Conservation (phyloP, 768 basidiomycete species). For the Amanita jacksonii region DNA sequence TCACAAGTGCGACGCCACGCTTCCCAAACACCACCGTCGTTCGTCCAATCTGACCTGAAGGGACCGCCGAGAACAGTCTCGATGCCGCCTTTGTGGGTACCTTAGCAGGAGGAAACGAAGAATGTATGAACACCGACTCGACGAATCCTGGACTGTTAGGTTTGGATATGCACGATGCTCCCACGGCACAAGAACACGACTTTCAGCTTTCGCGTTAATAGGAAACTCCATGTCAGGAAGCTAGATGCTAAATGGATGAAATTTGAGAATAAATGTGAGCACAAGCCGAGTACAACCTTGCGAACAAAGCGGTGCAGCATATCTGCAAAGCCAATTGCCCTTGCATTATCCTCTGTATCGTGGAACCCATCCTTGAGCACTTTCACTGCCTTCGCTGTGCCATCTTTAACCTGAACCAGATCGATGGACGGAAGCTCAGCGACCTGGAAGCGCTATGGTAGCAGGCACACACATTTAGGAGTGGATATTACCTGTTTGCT, state of each 20-base stretch:
- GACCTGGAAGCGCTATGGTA: constrained; percentile 31
- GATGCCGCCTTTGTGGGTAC: constrained; percentile 33
- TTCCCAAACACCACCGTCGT: constrained; percentile 86
- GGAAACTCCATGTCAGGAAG: constrained; percentile 94
- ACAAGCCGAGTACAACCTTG: constrained; percentile 31
- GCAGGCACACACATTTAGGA: background rate
- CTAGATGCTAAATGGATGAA: constrained; percentile 23
- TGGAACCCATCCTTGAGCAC: constrained; percentile 44
- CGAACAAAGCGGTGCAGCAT: constrained; percentile 68
- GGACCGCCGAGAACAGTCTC: constrained; percentile 47
- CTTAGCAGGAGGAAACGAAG: constrained; percentile 11
- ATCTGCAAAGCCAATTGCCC: constrained; percentile 65
- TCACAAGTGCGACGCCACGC: constrained; percentile 88
- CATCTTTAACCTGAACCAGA: constrained; percentile 68
- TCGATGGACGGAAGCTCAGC: constrained; percentile 78
- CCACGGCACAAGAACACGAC: constrained; percentile 90
- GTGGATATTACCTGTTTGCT: constrained; percentile 39
- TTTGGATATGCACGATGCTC: constrained; percentile 72
- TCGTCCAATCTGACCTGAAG: constrained; percentile 80
- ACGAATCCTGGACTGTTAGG: constrained; percentile 42
- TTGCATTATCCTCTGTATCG: constrained; percentile 62
- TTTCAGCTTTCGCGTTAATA: constrained; percentile 89
- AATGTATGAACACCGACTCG: constrained; percentile 18
- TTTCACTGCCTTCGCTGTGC: constrained; percentile 49
- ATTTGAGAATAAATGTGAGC: background rate